Base-by-base conservation (phyloP, 2,329 filamentous ascomycete species). In the Cladosporium sp. region DNA sequence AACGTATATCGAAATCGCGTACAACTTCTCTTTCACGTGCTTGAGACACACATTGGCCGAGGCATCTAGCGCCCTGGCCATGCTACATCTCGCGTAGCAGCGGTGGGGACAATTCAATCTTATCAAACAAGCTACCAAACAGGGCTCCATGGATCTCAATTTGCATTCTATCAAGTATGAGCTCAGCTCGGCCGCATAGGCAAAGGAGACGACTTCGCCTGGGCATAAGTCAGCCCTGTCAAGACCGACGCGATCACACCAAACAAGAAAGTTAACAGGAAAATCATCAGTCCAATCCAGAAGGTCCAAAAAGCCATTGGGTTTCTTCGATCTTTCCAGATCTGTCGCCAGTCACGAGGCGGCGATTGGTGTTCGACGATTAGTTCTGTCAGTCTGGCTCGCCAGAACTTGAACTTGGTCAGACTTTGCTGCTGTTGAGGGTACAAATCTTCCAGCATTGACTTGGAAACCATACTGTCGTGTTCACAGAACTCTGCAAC, bases 271-370 rank as follows among this genome's bases (percentile, higher is more conserved):
- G 57, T 59, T 2, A 46, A 59, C 1, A 21, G 3, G 23, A 46
- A 39, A 30, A 59, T 59, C 13, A 46, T 14, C 11, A 46, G 2
- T 2, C 57, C 57, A 14, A 59, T 39, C 57, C 57, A 59, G 23
- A 59, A 59, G 5, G 57, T 59, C 57, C 57, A 59, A 21, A 18
- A 59, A 26, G 57, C 57, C n/a, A 28, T 59, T 4, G 57, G 57
- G 16, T 59, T 59, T 7, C 57, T 6, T 8, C 57, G n/a, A 8
- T 59, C 57, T n/a, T 59, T 59, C 57, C 57, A 59, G 23, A 59
- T 59, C 21, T 30, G 57, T 14, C 28, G 21, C 21, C 13, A 30
- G 25, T 46, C 34, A 16, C 26, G 34, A n/a, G 57, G 57, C n/a
- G 57, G 57, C n/a, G 57, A 59, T 16, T 59, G 34, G 34, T 43